phyloP scores from a whole-genome alignment of 768 basidiomycete species.

The Leucocoprinus sp. region DNA sequence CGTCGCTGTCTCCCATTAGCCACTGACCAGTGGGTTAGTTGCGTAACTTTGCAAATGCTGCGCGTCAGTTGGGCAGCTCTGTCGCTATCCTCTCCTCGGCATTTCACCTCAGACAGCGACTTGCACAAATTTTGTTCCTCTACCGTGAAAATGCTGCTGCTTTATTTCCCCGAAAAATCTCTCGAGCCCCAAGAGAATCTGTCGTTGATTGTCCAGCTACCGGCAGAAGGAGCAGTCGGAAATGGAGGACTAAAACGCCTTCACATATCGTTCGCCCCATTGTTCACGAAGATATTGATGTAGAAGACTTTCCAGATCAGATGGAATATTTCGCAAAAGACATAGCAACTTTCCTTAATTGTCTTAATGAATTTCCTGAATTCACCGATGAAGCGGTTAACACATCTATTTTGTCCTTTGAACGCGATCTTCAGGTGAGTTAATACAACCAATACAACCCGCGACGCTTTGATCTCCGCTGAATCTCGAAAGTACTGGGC shows the following conservation, averaged over 20 bases:
- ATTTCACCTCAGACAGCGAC: conserved; percentile 60
- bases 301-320: conserved; percentile 60
- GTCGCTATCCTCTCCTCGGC: conserved; percentile 71
- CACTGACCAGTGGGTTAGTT: conserved; percentile 31
- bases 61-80: conserved; percentile 69
- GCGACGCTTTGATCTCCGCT: neutral
- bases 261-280: conserved; percentile 46
- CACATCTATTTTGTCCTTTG: conserved; percentile 56
- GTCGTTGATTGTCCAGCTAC: conserved; percentile 16
- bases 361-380: conserved; percentile 73
- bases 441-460: neutral
- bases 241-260: conserved; percentile 29
- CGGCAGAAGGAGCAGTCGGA: conserved; percentile 26
- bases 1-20: conserved; percentile 1
- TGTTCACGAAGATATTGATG: conserved; percentile 49
- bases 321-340: conserved; percentile 56
- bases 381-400: conserved; percentile 69
- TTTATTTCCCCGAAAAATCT: conserved; percentile 63
- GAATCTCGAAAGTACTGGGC: conserved; percentile 55
- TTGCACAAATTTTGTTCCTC: conserved; percentile 60
- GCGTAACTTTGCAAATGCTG: conserved; percentile 68
- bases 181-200: conserved; percentile 32
- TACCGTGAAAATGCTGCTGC: conserved; percentile 72
- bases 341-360: conserved; percentile 58
- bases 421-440: conserved; percentile 59